phyloP scores from a whole-genome alignment of 2,329 filamentous ascomycete genomes.

The Penicillium sp. region DNA sequence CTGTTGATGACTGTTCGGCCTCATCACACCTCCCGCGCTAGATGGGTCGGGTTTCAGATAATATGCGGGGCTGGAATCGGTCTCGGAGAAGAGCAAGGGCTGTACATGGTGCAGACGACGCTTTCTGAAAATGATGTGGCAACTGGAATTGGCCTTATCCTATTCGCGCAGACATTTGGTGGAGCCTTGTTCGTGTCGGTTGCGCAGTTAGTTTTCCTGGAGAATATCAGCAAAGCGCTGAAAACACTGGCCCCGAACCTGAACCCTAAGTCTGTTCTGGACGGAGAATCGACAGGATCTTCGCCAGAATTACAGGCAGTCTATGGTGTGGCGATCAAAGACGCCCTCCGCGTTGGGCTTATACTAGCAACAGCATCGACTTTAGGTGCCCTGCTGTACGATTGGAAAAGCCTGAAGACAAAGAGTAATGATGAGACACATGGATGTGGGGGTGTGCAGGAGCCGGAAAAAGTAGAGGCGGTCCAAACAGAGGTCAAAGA shows the following conservation, averaged over 20 bases:
- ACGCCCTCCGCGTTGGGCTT: neutral
- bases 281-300: neutral
- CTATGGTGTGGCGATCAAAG: neutral
- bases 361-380: neutral
- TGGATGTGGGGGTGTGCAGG: neutral
- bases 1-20: neutral
- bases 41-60: slow-evolving; percentile 4
- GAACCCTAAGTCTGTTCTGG: neutral
- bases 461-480: neutral
- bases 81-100: slow-evolving; percentile 1
- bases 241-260: neutral
- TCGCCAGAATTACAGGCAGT: neutral
- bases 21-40: neutral
- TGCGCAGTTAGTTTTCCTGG: neutral
- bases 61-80: slow-evolving; percentile 2
- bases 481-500: neutral
- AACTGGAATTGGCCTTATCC: slow-evolving; percentile 1
- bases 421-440: neutral
- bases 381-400: slow-evolving; percentile 4
- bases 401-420: slow-evolving; percentile 3
- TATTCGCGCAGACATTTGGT: slow-evolving; percentile 2
- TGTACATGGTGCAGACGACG: slow-evolving; percentile 3
- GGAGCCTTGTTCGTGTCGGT: slow-evolving; percentile 2
- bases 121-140: slow-evolving; percentile 2
- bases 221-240: neutral